These are phyloP conservation scores for Gymnopus androsaceus DNA, from an alignment of 1,284 basidiomycete species.

Conservation along the genomic window DNA sequence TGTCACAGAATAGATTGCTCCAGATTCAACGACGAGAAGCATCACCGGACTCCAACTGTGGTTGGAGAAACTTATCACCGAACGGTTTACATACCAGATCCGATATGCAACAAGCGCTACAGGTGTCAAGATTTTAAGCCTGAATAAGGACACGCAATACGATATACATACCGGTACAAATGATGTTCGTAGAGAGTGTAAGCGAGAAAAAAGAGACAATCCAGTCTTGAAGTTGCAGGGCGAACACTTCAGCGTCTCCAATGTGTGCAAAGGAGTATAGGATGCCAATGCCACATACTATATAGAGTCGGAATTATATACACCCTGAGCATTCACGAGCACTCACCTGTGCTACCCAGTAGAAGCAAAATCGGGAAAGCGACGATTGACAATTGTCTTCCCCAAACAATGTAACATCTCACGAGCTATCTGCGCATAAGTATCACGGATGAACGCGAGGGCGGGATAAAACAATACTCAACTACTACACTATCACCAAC, in stretches of 20 bases:
- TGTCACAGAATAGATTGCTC: slow-evolving; percentile 40
- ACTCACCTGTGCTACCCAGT: slow-evolving; percentile 30
- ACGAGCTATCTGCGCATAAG: slow-evolving; percentile 27
- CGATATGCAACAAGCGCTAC: slow-evolving; percentile 37
- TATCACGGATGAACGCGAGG: neutral
- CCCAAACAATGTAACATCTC: slow-evolving; percentile 33
- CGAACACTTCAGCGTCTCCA: slow-evolving; percentile 9
- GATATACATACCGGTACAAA: slow-evolving; percentile 14
- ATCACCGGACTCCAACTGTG: slow-evolving; percentile 32
- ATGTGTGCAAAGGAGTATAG: slow-evolving; percentile 10
- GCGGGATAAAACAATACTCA: too few relatives aligned
- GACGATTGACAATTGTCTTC: slow-evolving; percentile 21
- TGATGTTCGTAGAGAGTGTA: slow-evolving; percentile 10
- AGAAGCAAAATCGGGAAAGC: slow-evolving; percentile 26
- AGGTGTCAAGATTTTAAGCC: too few relatives aligned
- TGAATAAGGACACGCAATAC: too few relatives aligned
- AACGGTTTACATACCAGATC: slow-evolving; percentile 36
- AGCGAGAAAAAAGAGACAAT: slow-evolving; percentile 10
- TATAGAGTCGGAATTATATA: slow-evolving; percentile 19
- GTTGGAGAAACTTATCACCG: slow-evolving; percentile 21
- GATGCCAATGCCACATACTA: slow-evolving; percentile 3
- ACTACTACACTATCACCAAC: slow-evolving; percentile 35
- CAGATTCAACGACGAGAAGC: slow-evolving; percentile 41
- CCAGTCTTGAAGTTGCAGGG: slow-evolving; percentile 6
- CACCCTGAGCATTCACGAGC: slow-evolving; percentile 8